A percentile compares a stretch with the other conserved stretches of the same genome.
Conservation (phyloP, 139 green algal species). For the Micractinium conductrix region DNA sequence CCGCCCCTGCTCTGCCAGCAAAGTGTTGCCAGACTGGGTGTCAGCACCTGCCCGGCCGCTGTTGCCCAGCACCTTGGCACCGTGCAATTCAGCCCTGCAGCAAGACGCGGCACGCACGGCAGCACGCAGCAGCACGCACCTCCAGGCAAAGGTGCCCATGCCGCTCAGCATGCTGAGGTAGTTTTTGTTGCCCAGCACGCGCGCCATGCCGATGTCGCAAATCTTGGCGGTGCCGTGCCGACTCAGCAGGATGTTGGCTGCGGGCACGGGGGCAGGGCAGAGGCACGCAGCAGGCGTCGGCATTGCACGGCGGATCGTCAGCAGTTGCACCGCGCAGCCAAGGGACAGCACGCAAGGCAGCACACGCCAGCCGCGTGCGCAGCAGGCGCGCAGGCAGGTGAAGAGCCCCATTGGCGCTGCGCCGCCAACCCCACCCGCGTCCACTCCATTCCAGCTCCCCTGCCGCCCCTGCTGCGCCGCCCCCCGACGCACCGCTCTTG, state of each 20-base stretch:
- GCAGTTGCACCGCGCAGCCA: too few relatives aligned
- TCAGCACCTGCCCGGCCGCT: neutral
- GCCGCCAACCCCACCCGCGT: too few relatives aligned
- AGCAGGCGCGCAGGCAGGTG: too few relatives aligned
- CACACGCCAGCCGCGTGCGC: too few relatives aligned
- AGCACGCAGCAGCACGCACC: neutral
- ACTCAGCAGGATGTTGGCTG: conserved; percentile 53
- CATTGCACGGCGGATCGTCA: too few relatives aligned
- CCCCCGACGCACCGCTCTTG: conserved; percentile 35
- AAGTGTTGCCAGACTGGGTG: too few relatives aligned
- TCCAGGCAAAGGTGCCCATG: conserved; percentile 51
- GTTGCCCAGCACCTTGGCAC: too few relatives aligned
- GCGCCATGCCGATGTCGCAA: conserved; percentile 52
- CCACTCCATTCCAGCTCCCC: too few relatives aligned
- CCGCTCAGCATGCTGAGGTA: conserved; percentile 43
- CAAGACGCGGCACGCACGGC: neutral
- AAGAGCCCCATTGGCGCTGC: too few relatives aligned
- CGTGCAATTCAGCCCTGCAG: neutral
- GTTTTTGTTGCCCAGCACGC: conserved; percentile 49
- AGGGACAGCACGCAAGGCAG: too few relatives aligned
- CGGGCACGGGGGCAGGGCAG: neutral
- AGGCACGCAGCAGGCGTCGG: too few relatives aligned
- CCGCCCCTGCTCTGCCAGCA: neutral
- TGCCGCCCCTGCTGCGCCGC: neutral
- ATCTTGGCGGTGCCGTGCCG: conserved; percentile 46